Conservation (phyloP, 768 basidiomycete species). For the Termitomyces sp. region DNA sequence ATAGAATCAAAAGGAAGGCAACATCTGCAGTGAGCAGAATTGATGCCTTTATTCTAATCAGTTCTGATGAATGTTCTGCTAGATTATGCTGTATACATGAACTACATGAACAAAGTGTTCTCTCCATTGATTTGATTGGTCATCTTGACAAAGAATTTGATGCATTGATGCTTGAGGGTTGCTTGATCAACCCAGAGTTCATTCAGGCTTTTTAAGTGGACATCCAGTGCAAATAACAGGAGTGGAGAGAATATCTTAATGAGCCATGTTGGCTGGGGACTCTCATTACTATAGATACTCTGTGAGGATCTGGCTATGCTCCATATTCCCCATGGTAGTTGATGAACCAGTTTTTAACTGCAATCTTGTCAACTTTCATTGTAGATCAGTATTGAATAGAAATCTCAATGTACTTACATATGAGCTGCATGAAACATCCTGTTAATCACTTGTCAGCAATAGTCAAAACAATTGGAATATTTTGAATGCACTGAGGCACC, state of each 20-base stretch:
- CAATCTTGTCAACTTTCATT: too few relatives aligned
- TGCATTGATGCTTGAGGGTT: conserved; percentile 36
- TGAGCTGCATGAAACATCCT: neutral
- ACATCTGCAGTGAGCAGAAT: too few relatives aligned
- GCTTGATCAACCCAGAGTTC: conserved; percentile 46
- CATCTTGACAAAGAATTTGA: conserved; percentile 33
- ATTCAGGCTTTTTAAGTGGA: conserved; percentile 38
- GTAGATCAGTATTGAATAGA: too few relatives aligned
- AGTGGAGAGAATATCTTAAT: conserved; percentile 39
- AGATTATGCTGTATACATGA: too few relatives aligned
- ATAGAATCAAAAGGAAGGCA: conserved; percentile 29
- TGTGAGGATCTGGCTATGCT: conserved; percentile 36
- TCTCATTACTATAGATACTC: conserved; percentile 8
- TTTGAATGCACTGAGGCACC: conserved; percentile 7
- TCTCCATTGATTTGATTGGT: conserved; percentile 23
- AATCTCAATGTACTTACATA: neutral
- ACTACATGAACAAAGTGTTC: conserved; percentile 4
- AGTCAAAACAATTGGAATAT: neutral
- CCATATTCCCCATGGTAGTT: conserved; percentile 42
- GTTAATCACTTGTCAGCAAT: neutral
- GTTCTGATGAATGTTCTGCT: too few relatives aligned
- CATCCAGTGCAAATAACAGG: conserved; percentile 42
- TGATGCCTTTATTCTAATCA: too few relatives aligned
- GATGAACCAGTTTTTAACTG: conserved; percentile 22
- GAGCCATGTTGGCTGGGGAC: conserved; percentile 36